Evolutionary conservation across 2,329 filamentous ascomycete genomes (phyloP).

Genomic region (Scleromitrula shiraiana): DNA sequence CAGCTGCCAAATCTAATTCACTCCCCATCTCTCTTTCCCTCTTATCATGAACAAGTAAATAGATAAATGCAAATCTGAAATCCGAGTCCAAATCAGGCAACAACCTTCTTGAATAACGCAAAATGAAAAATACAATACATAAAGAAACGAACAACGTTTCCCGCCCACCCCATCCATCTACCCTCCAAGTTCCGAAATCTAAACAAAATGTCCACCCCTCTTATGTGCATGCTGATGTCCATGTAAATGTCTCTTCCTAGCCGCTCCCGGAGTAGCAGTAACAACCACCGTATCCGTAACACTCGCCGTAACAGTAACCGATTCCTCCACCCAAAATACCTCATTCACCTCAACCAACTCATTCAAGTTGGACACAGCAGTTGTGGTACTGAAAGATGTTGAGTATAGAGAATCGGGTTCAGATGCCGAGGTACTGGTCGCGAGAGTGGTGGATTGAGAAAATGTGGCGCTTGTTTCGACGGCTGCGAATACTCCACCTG

Average conservation of each 20-base stretch:
- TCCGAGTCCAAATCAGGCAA: too few relatives aligned
- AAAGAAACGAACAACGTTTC: too few relatives aligned
- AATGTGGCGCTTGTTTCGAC: conserved; percentile 1
- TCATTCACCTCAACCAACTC: conserved; percentile 38
- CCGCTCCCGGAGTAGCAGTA: neutral
- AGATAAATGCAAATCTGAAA: too few relatives aligned
- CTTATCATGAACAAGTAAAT: too few relatives aligned
- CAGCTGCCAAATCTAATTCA: too few relatives aligned
- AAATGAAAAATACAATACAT: too few relatives aligned
- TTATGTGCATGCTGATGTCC: conserved; percentile 1
- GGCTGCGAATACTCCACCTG: conserved; percentile 30
- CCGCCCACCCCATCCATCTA: neutral
- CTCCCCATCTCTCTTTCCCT: too few relatives aligned
- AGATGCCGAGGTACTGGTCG: conserved; percentile 15
- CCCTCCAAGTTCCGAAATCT: too few relatives aligned
- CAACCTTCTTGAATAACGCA: too few relatives aligned
- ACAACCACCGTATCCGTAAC: neutral
- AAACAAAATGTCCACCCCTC: neutral
- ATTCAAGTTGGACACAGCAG: conserved; percentile 30
- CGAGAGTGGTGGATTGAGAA: neutral
- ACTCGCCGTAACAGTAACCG: conserved; percentile 28
- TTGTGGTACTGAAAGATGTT: conserved; percentile 45
- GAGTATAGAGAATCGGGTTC: conserved; percentile 32
- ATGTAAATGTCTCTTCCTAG: conserved; percentile 7
- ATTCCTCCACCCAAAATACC: conserved; percentile 48